Evolutionary conservation across 2,329 filamentous ascomycete genomes (phyloP).

Genomic region (Chrysosporium queenslandicum): DNA sequence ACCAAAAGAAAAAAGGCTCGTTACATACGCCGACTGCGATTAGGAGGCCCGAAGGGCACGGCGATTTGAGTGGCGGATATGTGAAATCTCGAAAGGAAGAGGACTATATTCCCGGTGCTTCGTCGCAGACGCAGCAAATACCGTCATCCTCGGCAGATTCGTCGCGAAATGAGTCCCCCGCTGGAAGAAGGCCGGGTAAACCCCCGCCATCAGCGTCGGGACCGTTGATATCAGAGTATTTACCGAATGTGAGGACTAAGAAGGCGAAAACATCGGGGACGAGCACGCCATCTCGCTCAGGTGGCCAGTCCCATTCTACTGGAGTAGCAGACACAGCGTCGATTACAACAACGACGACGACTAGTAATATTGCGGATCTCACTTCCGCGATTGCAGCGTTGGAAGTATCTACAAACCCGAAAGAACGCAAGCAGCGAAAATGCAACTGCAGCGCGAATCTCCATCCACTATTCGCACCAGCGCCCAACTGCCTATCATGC

Average conservation of each 20-base stretch:
- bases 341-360: conserved; percentile 25
- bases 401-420: conserved; percentile 66
- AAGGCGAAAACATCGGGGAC: conserved; percentile 43
- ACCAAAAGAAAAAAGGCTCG: conserved; percentile 45
- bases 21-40: conserved; percentile 54
- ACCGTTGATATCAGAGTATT: conserved; percentile 67
- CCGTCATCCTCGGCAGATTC: conserved; percentile 35
- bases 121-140: conserved; percentile 27
- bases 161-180: conserved; percentile 36
- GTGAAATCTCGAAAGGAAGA: conserved; percentile 59
- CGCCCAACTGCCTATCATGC: conserved; percentile 84
- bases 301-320: not conserved
- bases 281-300: conserved; percentile 20
- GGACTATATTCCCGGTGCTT: conserved; percentile 55
- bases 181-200: conserved; percentile 20
- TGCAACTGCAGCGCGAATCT: conserved; percentile 83
- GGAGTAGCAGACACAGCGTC: conserved; percentile 24
- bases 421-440: conserved; percentile 52
- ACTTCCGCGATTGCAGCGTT: conserved; percentile 75
- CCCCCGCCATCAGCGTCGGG: conserved; percentile 60
- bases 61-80: conserved; percentile 59
- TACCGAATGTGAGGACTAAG: conserved; percentile 51
- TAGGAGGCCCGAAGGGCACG: conserved; percentile 54
- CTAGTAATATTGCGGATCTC: conserved; percentile 46
- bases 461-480: conserved; percentile 80